Base-by-base conservation (phyloP, 305 asterid genomes). In the Lippia alba region DNA sequence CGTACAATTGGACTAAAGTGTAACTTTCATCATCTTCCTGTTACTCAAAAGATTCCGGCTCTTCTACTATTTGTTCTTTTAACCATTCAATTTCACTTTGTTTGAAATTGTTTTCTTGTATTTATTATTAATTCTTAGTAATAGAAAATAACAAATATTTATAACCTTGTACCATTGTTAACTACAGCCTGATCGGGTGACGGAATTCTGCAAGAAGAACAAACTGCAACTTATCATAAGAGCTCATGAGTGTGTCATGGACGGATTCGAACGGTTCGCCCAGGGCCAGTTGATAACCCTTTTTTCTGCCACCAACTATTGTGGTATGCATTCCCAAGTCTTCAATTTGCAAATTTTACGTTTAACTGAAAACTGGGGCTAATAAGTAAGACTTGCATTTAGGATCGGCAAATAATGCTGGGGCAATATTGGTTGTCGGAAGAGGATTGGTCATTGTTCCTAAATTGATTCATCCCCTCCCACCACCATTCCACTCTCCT, bases 221-320 rank as follows among this genome's bases (percentile, higher is more conserved):
- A 94, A 88, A 80, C 75, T 94, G 72, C 96, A 87, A 72, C 90
- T 94, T 53, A 94, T 94, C 73, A 91, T 91, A 67, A 85, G 97
- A 86, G 99, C 99, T 46, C 99, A 91, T 39, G 99, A 94, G 75
- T 94, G 99, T 46, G 99, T 94, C 50, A 94, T 94, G 99, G 99
- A 94, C 80, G 99, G 99, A 65, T 94, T 94, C 16, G 99, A 94
- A 79, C 86, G 99, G 55, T 94, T 94, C 69, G 99, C 99, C 66
- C 97, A 94, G 79, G 97, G 99, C 49, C 99, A 94, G 78, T 64
- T 94, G 86, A 94, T 94, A 77, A 94, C 99, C 50, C 97, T 94
- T 55, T 94, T 91, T 79, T 94, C 99, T 18, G 97, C 99, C 56
- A 94, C 99, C 74, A 94, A 94, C 90, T 94, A 94, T 75, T 94